Percentiles rank a stretch among this genome's conserved stretches.
Conservation (phyloP, 495 filamentous ascomycete genomes). For the Parmelia sp. region DNA sequence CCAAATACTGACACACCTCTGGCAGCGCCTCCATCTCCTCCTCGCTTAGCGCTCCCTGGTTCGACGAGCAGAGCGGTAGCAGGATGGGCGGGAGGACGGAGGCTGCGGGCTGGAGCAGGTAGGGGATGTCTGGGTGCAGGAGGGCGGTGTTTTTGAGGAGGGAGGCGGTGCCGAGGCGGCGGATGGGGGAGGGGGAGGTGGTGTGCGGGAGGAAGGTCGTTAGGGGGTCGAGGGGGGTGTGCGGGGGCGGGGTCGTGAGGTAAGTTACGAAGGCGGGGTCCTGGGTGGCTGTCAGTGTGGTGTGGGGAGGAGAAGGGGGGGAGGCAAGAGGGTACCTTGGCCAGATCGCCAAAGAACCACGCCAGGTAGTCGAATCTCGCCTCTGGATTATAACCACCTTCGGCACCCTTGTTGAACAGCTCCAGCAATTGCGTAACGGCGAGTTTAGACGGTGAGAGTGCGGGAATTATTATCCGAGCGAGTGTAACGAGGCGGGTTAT, state of each 20-base stretch:
- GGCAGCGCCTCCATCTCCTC: slow-evolving; percentile 74
- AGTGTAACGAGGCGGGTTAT: slow-evolving; percentile 60
- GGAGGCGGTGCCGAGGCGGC: slow-evolving; percentile 83
- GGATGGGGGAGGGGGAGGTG: slow-evolving; percentile 65
- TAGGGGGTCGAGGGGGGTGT: slow-evolving; percentile 64
- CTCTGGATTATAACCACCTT: slow-evolving; percentile 72
- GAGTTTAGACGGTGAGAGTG: slow-evolving; percentile 57
- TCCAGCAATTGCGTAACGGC: slow-evolving; percentile 89
- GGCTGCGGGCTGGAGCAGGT: slow-evolving; percentile 42
- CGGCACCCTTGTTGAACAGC: slow-evolving; percentile 86
- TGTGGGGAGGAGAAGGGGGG: not conserved
- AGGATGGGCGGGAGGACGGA: slow-evolving; percentile 80
- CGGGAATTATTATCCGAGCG: slow-evolving; percentile 52
- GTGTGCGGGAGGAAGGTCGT: slow-evolving; percentile 26
- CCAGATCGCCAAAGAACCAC: slow-evolving; percentile 88
- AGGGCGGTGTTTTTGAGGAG: slow-evolving; percentile 84
- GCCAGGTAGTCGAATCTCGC: slow-evolving; percentile 87
- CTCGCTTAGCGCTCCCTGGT: slow-evolving; percentile 52
- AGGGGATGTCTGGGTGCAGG: slow-evolving; percentile 43
- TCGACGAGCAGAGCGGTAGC: slow-evolving; percentile 56
- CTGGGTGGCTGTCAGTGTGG: slow-evolving; percentile 61
- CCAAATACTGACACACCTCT: slow-evolving; percentile 78
- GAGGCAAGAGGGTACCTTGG: slow-evolving; percentile 45
- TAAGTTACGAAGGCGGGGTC: slow-evolving; percentile 85
- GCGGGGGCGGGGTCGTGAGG: slow-evolving; percentile 80